Evolutionary conservation across 495 filamentous ascomycete genomes (phyloP).

Genomic region (Xylaria flabelliformis): DNA sequence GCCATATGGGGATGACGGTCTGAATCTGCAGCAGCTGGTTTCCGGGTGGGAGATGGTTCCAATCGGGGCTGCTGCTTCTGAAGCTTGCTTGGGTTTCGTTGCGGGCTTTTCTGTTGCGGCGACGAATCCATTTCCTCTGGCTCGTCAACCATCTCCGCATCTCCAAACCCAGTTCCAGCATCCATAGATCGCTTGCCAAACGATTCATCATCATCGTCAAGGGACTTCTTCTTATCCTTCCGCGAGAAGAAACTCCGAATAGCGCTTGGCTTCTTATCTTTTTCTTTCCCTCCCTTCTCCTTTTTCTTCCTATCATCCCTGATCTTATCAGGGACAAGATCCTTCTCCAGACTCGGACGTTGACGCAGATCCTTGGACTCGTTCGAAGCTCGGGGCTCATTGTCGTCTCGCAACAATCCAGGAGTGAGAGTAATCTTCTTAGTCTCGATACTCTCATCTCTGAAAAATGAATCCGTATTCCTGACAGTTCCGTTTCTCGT

Average conservation of each 20-base stretch:
- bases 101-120: slow-evolving; percentile 49
- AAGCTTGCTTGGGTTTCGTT: slow-evolving; percentile 72
- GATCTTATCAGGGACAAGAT: slow-evolving; percentile 55
- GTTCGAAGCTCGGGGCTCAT: slow-evolving; percentile 60
- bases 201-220: slow-evolving; percentile 71
- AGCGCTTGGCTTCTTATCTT: slow-evolving; percentile 90
- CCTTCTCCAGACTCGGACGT: slow-evolving; percentile 61
- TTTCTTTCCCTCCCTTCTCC: slow-evolving; percentile 75
- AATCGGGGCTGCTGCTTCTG: slow-evolving; percentile 69
- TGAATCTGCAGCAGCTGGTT: slow-evolving; percentile 38
- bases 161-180: slow-evolving; percentile 42
- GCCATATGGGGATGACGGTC: slow-evolving; percentile 38
- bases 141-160: slow-evolving; percentile 54
- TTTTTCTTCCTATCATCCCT: slow-evolving; percentile 61
- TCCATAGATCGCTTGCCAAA: slow-evolving; percentile 67
- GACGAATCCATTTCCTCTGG: slow-evolving; percentile 41
- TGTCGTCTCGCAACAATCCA: slow-evolving; percentile 89
- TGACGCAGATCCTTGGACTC: slow-evolving; percentile 68
- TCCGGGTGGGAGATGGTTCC: slow-evolving; percentile 60
- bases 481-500: slow-evolving; percentile 85
- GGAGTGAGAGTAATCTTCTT: slow-evolving; percentile 98
- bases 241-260: slow-evolving; percentile 94
- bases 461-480: slow-evolving; percentile 95
- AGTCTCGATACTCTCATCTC: slow-evolving; percentile 91
- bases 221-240: slow-evolving; percentile 84